Percentiles rank a stretch among this genome's conserved stretches.
Evolutionary conservation across 2,329 filamentous ascomycete genomes (phyloP).

Genomic region (Diaporthe nobilis): DNA sequence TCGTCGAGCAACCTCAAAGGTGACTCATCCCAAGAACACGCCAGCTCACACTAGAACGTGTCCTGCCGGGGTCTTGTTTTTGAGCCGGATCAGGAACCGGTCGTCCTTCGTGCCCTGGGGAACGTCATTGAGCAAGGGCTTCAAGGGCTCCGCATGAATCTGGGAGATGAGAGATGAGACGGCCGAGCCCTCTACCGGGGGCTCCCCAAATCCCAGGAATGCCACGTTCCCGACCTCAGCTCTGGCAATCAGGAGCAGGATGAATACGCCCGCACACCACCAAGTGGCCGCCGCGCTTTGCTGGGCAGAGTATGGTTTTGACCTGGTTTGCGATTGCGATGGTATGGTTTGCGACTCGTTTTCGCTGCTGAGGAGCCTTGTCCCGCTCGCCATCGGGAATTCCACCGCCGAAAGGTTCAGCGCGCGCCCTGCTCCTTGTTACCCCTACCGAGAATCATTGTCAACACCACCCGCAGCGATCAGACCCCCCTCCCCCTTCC

Average conservation of each 20-base stretch:
- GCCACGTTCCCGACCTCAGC: slow-evolving; percentile 26
- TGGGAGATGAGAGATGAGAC: slow-evolving; percentile 40
- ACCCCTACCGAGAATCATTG: not conserved
- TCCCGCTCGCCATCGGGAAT: slow-evolving; percentile 14
- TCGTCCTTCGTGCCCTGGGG: not conserved
- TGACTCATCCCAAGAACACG: slow-evolving; percentile 21
- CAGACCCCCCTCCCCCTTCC: slow-evolving; percentile 9
- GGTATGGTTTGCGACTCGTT: slow-evolving; percentile 3
- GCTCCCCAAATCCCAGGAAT: slow-evolving; percentile 2
- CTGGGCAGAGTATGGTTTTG: not conserved
- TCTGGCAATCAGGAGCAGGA: slow-evolving; percentile 24
- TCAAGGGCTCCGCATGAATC: slow-evolving; percentile 35
- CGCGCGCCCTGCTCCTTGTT: slow-evolving; percentile 10
- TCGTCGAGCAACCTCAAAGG: slow-evolving; percentile 20
- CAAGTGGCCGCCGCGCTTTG: slow-evolving; percentile 1
- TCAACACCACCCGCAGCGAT: slow-evolving; percentile 11
- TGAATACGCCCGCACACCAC: not conserved
- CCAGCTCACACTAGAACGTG: slow-evolving; percentile 28
- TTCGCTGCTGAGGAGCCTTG: not conserved
- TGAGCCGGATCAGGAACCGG: slow-evolving; percentile 20
- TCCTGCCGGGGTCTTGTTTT: slow-evolving; percentile 2
- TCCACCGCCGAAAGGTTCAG: slow-evolving; percentile 4
- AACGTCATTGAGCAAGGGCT: slow-evolving; percentile 14
- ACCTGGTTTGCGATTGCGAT: not conserved
- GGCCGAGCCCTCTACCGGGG: slow-evolving; percentile 28